Evolutionary conservation across 202 grass and related monocot species (phyloP).

Genomic region (Bolboschoenoplectus hybrid): DNA sequence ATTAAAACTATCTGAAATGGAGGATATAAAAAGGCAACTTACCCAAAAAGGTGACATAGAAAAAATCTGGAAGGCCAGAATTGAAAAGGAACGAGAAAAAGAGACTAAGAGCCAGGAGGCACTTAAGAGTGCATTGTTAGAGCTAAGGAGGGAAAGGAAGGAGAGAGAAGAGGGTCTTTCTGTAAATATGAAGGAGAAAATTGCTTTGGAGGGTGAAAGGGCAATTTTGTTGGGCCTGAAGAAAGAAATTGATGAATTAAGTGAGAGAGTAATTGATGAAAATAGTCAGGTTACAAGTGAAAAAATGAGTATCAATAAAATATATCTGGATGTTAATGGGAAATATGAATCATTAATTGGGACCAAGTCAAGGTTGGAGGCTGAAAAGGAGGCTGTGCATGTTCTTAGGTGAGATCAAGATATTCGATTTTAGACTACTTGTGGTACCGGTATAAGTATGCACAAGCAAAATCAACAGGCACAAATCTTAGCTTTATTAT

Average conservation of each 20-base stretch:
- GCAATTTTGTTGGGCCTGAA: conserved; percentile 59
- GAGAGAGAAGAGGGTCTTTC: conserved; percentile 48
- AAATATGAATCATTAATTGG: conserved; percentile 73
- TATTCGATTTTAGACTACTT: conserved; percentile 27
- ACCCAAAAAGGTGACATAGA: conserved; percentile 71
- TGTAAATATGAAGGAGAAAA: conserved; percentile 66
- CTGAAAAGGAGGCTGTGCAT: conserved; percentile 79
- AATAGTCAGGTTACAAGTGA: conserved; percentile 54
- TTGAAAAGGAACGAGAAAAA: conserved; percentile 52
- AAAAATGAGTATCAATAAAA: conserved; percentile 54
- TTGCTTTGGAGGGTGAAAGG: conserved; percentile 54
- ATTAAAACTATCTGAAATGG: conserved; percentile 57
- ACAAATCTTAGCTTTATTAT: neutral
- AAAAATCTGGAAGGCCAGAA: conserved; percentile 63
- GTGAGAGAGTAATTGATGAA: conserved; percentile 60
- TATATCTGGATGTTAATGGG: conserved; percentile 48
- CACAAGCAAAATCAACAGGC: neutral
- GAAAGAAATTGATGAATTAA: conserved; percentile 72
- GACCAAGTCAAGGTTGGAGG: conserved; percentile 76
- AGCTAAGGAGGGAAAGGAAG: conserved; percentile 58
- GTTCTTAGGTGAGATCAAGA: conserved; percentile 69
- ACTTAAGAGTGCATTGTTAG: conserved; percentile 58
- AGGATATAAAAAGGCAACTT: conserved; percentile 83
- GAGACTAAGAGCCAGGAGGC: conserved; percentile 48
- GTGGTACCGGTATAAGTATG: neutral